Percentiles rank a stretch among this genome's conserved stretches.
These are phyloP conservation scores for Salix brachista DNA, from an alignment of 345 rosid genomes.

Conservation along the genomic window DNA sequence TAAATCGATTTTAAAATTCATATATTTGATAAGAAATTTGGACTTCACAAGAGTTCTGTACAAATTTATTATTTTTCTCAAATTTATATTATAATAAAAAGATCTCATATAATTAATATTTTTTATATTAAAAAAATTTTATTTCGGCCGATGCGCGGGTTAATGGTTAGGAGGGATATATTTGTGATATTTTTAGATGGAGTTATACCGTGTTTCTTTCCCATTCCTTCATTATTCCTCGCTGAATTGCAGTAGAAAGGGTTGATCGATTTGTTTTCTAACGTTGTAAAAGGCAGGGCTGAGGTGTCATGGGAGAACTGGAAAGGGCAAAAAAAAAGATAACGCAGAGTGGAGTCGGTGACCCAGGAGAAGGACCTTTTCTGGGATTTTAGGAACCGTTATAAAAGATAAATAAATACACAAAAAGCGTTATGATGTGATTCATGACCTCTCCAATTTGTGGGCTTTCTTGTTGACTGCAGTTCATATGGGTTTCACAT, in stretches of 20 bases:
- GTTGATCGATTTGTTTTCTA: neutral
- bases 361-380: neutral
- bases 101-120: too few relatives aligned
- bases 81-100: too few relatives aligned
- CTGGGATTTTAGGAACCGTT: constrained; percentile 7
- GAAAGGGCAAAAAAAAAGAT: neutral
- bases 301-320: neutral
- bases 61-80: too few relatives aligned
- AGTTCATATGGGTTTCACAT: neutral
- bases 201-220: too few relatives aligned
- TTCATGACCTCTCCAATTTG: neutral
- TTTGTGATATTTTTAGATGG: too few relatives aligned
- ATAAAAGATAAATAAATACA: neutral
- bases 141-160: rapidly evolving
- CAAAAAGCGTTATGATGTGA: neutral
- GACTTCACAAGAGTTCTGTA: rapidly evolving
- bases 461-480: constrained; percentile 7
- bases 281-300: constrained; percentile 12
- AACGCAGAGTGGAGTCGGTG: neutral
- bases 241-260: too few relatives aligned
- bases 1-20: too few relatives aligned
- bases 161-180: too few relatives aligned
- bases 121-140: too few relatives aligned
- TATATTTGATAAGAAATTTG: too few relatives aligned
- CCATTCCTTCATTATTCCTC: too few relatives aligned